phyloP scores from a whole-genome alignment of 768 basidiomycete species.

The Rubroboletus pulcherrimus region DNA sequence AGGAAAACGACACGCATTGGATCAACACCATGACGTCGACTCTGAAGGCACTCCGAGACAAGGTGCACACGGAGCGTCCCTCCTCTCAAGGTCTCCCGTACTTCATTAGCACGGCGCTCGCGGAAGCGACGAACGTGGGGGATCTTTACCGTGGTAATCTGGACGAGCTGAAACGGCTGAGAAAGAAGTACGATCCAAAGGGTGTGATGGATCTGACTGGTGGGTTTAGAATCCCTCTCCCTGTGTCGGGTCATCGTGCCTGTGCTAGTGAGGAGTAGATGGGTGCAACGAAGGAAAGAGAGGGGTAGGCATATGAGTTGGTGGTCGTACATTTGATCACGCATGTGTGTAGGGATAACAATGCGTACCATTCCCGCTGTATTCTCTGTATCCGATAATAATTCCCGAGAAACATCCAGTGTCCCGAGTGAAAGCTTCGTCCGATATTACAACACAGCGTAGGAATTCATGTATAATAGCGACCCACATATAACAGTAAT shows the following conservation, averaged over 20 bases:
- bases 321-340: background rate
- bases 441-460: slow-evolving; percentile 6
- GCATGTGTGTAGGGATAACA: background rate
- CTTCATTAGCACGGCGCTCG: slow-evolving; percentile 7
- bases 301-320: background rate
- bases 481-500: background rate
- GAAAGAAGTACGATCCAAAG: slow-evolving; percentile 9
- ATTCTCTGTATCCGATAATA: background rate
- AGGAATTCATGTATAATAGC: background rate
- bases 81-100: background rate
- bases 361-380: background rate
- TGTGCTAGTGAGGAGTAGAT: background rate
- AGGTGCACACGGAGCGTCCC: background rate
- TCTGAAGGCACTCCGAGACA: background rate
- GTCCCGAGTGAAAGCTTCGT: background rate
- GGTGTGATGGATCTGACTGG: slow-evolving; percentile 10
- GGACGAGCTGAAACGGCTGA: background rate
- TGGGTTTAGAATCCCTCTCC: slow-evolving; percentile 17
- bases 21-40: background rate
- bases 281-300: background rate
- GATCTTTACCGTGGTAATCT: slow-evolving; percentile 10
- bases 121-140: background rate
- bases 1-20: slow-evolving; percentile 11
- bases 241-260: background rate
- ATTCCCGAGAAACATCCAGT: background rate